These are phyloP conservation scores for Backusella luteola DNA, from an alignment of 192 early-diverging fungal genomes.

Conservation along the genomic window DNA sequence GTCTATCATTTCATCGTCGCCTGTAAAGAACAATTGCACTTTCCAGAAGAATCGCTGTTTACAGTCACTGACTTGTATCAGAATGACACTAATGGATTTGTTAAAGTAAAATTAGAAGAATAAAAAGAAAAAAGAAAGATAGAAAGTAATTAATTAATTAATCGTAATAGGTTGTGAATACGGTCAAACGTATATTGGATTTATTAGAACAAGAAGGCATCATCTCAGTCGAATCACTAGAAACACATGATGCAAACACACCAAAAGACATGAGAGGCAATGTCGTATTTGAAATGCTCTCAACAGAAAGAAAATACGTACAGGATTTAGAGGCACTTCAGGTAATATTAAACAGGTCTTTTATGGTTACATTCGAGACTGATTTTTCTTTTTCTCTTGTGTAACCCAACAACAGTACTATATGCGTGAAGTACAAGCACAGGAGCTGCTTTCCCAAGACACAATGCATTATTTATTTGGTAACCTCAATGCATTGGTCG, in stretches of 20 bases:
- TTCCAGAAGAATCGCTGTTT: slow-evolving; percentile 73
- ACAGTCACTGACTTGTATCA: slow-evolving; percentile 85
- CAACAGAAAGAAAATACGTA: slow-evolving; percentile 93
- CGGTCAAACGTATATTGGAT: slow-evolving; percentile 76
- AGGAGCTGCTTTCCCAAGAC: slow-evolving; percentile 79
- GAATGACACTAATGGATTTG: slow-evolving; percentile 95
- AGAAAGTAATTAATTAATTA: not conserved
- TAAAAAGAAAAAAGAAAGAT: not conserved
- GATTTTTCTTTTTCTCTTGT: not conserved
- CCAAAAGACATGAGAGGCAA: slow-evolving; percentile 89
- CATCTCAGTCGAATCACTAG: slow-evolving; percentile 35
- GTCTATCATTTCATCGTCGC: slow-evolving; percentile 86
- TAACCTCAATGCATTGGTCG: slow-evolving; percentile 88
- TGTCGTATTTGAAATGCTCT: slow-evolving; percentile 85
- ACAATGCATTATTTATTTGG: slow-evolving; percentile 83
- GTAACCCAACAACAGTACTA: slow-evolving; percentile 46
- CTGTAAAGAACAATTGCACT: slow-evolving; percentile 78
- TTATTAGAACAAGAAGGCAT: slow-evolving; percentile 70
- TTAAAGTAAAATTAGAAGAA: slow-evolving; percentile 65
- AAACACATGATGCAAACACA: slow-evolving; percentile 44
- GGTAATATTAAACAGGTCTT: slow-evolving; percentile 22
- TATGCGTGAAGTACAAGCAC: slow-evolving; percentile 63
- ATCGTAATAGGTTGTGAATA: slow-evolving; percentile 71
- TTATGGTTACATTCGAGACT: not conserved
- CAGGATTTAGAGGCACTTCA: slow-evolving; percentile 84